These are phyloP conservation scores for Mycena kentingensis DNA, from an alignment of 768 basidiomycete species.

Conservation along the genomic window DNA sequence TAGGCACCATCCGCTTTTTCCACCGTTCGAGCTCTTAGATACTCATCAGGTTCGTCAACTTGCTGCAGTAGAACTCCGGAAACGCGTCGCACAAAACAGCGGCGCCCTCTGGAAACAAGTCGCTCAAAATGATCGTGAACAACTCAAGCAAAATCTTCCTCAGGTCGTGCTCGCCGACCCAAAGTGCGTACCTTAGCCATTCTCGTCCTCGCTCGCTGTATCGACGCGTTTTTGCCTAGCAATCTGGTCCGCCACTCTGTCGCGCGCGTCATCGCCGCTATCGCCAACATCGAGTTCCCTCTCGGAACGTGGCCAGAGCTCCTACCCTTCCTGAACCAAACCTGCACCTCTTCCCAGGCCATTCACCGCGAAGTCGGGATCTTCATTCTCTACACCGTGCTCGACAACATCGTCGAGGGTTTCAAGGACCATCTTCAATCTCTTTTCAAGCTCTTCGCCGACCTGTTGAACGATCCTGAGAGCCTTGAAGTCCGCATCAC, in stretches of 20 bases:
- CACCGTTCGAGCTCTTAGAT: constrained; percentile 9
- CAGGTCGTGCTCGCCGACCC: constrained; percentile 75
- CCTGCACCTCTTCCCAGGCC: constrained; percentile 66
- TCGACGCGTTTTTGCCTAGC: constrained; percentile 43
- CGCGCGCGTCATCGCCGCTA: constrained; percentile 89
- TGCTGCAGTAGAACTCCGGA: constrained; percentile 94
- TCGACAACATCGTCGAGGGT: constrained; percentile 90
- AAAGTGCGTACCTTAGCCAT: constrained; percentile 51
- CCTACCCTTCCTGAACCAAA: constrained; percentile 82
- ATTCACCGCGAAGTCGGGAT: constrained; percentile 89
- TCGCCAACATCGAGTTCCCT: constrained; percentile 87
- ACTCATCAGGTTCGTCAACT: constrained; percentile 85
- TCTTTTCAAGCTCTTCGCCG: constrained; percentile 80
- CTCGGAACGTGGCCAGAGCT: constrained; percentile 82
- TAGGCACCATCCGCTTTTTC: constrained; percentile 44
- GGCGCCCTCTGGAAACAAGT: constrained; percentile 82
- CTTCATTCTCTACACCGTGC: constrained; percentile 86
- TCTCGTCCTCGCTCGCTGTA: constrained; percentile 6
- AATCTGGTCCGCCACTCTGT: constrained; percentile 90
- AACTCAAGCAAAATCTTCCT: constrained; percentile 85
- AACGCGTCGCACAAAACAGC: constrained; percentile 81
- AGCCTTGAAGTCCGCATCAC: constrained; percentile 90
- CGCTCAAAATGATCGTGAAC: constrained; percentile 64
- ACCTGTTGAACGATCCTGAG: constrained; percentile 76
- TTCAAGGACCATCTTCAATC: constrained; percentile 73